Conservation (phyloP, 2,329 filamentous ascomycete species). For the Pseudocercospora fijiensis region DNA sequence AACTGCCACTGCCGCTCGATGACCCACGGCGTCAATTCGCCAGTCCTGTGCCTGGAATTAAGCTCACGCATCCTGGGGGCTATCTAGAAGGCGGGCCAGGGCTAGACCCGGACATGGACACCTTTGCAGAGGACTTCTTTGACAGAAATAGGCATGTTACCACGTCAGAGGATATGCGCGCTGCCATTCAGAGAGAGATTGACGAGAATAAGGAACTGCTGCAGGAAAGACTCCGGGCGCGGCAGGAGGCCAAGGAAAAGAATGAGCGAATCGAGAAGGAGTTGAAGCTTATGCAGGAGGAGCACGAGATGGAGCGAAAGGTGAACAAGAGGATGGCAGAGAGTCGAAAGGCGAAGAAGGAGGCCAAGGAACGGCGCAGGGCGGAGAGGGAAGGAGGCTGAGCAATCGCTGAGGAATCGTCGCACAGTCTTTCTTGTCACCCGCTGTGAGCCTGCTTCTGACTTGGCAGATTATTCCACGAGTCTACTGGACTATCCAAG, state of each 20-base stretch:
- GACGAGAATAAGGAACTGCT: constrained; percentile 33
- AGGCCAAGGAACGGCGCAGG: constrained; percentile 37
- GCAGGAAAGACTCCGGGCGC: constrained; percentile 36
- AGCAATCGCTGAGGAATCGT: background rate
- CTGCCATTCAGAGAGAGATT: constrained; percentile 37
- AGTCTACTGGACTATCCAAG: background rate
- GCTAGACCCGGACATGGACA: constrained; percentile 40
- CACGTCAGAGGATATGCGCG: constrained; percentile 39
- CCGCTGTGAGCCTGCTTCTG: background rate
- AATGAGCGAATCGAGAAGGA: constrained; percentile 47
- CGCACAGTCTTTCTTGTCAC: background rate
- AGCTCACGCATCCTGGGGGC: constrained; percentile 49
- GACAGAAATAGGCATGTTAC: constrained; percentile 37
- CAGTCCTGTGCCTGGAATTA: constrained; percentile 46
- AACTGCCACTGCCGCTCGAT: constrained; percentile 45
- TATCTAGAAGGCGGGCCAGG: constrained; percentile 51
- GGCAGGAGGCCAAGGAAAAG: constrained; percentile 42
- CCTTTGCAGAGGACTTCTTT: constrained; percentile 45
- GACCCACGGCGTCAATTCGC: constrained; percentile 46
- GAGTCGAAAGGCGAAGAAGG: constrained; percentile 40
- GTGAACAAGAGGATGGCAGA: constrained; percentile 45
- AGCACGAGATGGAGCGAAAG: constrained; percentile 48
- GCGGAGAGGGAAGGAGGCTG: constrained; percentile 18
- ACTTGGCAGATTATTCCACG: background rate
- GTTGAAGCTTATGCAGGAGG: constrained; percentile 45